Evolutionary conservation across 495 filamentous ascomycete genomes (phyloP).

Genomic region (Penicillium daleae): DNA sequence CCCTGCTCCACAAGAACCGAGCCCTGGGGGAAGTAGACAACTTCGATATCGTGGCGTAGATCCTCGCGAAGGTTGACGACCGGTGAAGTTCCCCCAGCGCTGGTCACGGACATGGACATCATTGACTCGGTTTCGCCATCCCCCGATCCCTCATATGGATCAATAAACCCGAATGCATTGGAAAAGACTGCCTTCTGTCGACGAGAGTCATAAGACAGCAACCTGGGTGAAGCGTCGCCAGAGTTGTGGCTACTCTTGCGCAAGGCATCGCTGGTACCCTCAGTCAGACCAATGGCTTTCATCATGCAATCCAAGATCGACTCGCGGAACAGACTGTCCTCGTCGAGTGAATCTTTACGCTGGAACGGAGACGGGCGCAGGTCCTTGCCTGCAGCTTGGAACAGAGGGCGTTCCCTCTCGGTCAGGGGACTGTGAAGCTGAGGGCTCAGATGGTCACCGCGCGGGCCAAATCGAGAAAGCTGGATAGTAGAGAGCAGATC

Average conservation of each 20-base stretch:
- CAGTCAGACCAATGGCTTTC: conserved; percentile 84
- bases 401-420: conserved; percentile 59
- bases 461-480: conserved; percentile 61
- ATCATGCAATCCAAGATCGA: conserved; percentile 95
- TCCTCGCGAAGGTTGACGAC: conserved; percentile 67
- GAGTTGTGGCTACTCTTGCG: conserved; percentile 67
- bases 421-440: conserved; percentile 59
- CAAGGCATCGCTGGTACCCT: conserved; percentile 60
- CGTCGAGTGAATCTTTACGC: conserved; percentile 76
- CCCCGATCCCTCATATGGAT: conserved; percentile 78
- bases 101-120: conserved; percentile 65
- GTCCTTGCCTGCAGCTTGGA: conserved; percentile 46
- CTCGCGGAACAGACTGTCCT: conserved; percentile 84
- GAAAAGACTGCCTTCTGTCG: conserved; percentile 80
- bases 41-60: conserved; percentile 89
- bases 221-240: conserved; percentile 78
- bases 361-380: conserved; percentile 54
- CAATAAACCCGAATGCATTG: conserved; percentile 95
- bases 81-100: conserved; percentile 57
- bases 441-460: conserved; percentile 37
- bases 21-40: conserved; percentile 94
- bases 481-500: conserved; percentile 83
- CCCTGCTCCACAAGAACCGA: conserved; percentile 97
- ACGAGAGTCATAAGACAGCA: conserved; percentile 83
- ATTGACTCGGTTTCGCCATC: conserved; percentile 90